Base-by-base conservation (phyloP, 306 rosid genomes). In the Echinosophora koreensis region DNA sequence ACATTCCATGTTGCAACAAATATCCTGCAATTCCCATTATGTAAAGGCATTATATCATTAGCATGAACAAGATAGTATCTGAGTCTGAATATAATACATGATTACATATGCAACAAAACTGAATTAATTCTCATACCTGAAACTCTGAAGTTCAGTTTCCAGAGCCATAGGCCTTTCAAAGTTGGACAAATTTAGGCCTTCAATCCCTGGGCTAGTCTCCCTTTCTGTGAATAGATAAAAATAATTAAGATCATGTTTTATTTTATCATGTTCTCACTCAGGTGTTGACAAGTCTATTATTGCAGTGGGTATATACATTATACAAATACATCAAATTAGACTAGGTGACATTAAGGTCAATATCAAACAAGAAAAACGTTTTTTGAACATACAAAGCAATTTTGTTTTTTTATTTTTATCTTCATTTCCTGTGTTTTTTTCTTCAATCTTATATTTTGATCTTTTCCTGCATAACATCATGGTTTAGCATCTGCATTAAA, bases 1-100 rank as follows among this genome's bases (percentile, higher is more conserved):
- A 94, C 98, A 74, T 94, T 94, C 98, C 98, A 94, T 1, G 98
- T 94, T 41, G 93, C 97, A 2, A 84, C 95, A 34, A 92, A 94
- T 67, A 94, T 68, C 82, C 98, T 94, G 80, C 79, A 70, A 64
- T 15, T 47, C 58, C 52, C 50, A 52, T 57, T 8, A 78, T 18
- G 7, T 34, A 44, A 69, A 5, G 16, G 15, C 16, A 34, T 66
- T 10, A 13, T 13, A 44, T 22, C 22, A 22, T 44, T 44, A 15
- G 13, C 62, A 12, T 76, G 27, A 51, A 77, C 55, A 57, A 10
- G 30, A 22, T 66, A 30, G 68, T 46, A 42, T 54, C 69, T 42
- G 35, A 69, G 41, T 47, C 38, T 58, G 27, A 56, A 14, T 44
- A 15, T 42, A 27, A 52, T 50, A 22, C 22, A n/a, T n/a, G n/a